A percentile compares a stretch with the other conserved stretches of the same genome.
These are phyloP conservation scores for Murraya koenigii DNA, from an alignment of 345 rosid genomes.

Conservation along the genomic window DNA sequence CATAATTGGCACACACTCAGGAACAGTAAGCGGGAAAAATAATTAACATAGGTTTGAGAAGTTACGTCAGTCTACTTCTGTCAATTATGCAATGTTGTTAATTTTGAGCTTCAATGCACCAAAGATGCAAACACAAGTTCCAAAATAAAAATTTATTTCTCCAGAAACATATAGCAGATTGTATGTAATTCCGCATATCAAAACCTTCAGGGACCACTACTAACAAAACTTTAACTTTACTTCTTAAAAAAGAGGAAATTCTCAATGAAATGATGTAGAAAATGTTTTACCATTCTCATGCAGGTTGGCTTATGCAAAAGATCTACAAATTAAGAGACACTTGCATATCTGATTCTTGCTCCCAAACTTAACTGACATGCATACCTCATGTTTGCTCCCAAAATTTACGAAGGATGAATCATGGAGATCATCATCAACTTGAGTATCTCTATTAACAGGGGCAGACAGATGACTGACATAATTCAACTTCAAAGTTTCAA, in stretches of 20 bases:
- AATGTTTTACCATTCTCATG: background rate
- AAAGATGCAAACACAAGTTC: background rate
- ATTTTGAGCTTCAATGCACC: background rate
- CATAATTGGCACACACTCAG: background rate
- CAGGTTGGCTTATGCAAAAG: slow-evolving; percentile 7
- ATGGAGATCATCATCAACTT: slow-evolving; percentile 14
- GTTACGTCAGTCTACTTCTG: background rate
- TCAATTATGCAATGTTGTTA: background rate
- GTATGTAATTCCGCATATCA: background rate
- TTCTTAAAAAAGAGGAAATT: background rate
- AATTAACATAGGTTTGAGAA: background rate
- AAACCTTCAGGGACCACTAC: background rate
- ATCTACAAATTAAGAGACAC: slow-evolving; percentile 17
- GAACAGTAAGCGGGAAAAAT: background rate
- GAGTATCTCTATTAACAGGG: slow-evolving; percentile 27
- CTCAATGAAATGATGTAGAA: background rate
- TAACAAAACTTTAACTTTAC: background rate
- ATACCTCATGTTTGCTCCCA: slow-evolving; percentile 46
- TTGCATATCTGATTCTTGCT: slow-evolving; percentile 42
- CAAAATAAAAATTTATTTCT: background rate
- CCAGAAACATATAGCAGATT: background rate
- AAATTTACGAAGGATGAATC: slow-evolving; percentile 25
- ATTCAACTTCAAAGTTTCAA: slow-evolving; percentile 49
- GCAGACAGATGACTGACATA: slow-evolving; percentile 21
- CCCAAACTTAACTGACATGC: slow-evolving; percentile 21